A percentile compares a stretch with the other conserved stretches of the same genome.
phyloP scores from a whole-genome alignment of 495 filamentous ascomycete species.

The Daldinia caldariorum region DNA sequence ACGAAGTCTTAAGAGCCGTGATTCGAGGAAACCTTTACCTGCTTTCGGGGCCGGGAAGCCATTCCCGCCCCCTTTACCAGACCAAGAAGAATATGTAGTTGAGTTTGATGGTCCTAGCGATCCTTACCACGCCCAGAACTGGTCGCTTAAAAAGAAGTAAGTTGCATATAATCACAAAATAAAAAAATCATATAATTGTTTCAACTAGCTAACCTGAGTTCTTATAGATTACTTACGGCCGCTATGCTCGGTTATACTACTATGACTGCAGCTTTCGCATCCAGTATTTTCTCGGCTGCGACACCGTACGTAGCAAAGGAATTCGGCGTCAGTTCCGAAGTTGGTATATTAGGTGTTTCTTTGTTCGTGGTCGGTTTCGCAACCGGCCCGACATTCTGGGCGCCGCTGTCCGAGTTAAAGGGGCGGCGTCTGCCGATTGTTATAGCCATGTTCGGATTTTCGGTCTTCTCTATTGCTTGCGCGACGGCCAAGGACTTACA shows the following conservation, averaged over 20 bases:
- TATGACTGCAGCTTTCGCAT: conserved; percentile 76
- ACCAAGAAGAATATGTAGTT: conserved; percentile 84
- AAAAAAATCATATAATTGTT: background rate
- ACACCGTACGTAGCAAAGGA: conserved; percentile 61
- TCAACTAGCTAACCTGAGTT: conserved; percentile 36
- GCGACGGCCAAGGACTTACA: conserved; percentile 82
- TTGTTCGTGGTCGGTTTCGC: conserved; percentile 79
- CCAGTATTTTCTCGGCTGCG: conserved; percentile 73
- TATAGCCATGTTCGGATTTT: conserved; percentile 79
- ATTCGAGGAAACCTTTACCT: conserved; percentile 66
- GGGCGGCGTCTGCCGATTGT: conserved; percentile 79
- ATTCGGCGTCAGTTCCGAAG: conserved; percentile 67
- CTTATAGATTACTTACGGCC: conserved; percentile 66
- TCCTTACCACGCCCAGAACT: conserved; percentile 85
- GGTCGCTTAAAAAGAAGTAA: conserved; percentile 79
- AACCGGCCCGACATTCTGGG: conserved; percentile 70
- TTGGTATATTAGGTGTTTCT: conserved; percentile 71
- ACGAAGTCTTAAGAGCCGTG: conserved; percentile 58
- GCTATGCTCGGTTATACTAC: conserved; percentile 84
- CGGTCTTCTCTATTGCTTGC: conserved; percentile 76
- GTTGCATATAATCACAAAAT: conserved; percentile 40
- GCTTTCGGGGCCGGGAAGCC: conserved; percentile 78
- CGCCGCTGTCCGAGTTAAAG: conserved; percentile 80
- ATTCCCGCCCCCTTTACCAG: conserved; percentile 76
- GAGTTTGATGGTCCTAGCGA: conserved; percentile 85